phyloP scores from a whole-genome alignment of 805 yeast species.

The Phaffomyces opuntiae region DNA sequence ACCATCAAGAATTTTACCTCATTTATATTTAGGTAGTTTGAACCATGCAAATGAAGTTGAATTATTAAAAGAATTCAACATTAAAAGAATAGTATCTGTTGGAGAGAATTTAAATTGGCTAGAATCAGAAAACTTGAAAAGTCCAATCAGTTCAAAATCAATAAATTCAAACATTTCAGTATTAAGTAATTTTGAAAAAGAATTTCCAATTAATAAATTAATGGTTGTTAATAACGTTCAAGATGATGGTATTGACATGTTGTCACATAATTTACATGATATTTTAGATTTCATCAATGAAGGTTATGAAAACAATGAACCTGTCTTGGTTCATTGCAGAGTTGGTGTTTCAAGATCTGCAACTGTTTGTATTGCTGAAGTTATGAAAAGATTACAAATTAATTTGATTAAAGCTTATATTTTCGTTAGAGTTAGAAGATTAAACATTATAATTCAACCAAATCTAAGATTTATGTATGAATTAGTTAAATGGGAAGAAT shows the following conservation, averaged over 20 bases:
- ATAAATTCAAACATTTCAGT: constrained; percentile 17
- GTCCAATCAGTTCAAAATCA: constrained; percentile 8
- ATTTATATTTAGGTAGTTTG: constrained; percentile 78
- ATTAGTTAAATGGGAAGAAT: constrained; percentile 60
- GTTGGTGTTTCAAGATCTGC: constrained; percentile 96
- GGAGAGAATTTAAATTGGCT: constrained; percentile 78
- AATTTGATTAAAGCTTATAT: constrained; percentile 75
- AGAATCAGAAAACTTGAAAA: constrained; percentile 10
- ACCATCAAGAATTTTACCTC: constrained; percentile 80
- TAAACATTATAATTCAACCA: constrained; percentile 92
- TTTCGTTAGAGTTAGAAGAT: constrained; percentile 80
- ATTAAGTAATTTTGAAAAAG: constrained; percentile 7
- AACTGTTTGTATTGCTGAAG: constrained; percentile 92
- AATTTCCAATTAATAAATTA: constrained; percentile 21
- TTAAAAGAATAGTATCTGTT: constrained; percentile 71
- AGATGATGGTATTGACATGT: constrained; percentile 86
- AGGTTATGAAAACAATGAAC: constrained; percentile 36
- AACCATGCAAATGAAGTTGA: constrained; percentile 71
- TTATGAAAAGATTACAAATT: constrained; percentile 67
- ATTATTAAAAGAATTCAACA: constrained; percentile 57
- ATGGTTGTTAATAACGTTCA: constrained; percentile 67
- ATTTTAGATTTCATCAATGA: constrained; percentile 63
- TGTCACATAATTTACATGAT: constrained; percentile 52
- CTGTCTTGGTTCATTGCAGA: constrained; percentile 81
- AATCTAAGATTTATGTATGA: constrained; percentile 89